Base-by-base conservation (phyloP, 2,329 filamentous ascomycete genomes). In the Exophiala dermatitidis region DNA sequence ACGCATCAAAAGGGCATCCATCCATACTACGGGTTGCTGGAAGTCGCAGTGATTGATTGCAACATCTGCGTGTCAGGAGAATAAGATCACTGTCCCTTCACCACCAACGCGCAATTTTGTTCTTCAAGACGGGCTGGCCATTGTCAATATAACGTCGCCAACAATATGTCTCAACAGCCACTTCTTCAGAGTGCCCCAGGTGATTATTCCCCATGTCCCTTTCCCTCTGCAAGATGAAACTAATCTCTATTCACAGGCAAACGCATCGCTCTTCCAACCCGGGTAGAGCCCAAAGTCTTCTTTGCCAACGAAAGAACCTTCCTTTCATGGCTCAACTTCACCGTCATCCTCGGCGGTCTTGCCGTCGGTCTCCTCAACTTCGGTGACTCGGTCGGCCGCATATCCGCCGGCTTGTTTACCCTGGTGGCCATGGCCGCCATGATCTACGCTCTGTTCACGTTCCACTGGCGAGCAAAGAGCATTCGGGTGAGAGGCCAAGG, bases 301-400 rank as follows among this genome's bases (percentile, higher is more conserved):
- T 98, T 98, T 79, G 93, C 93, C 74, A 98, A 98, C 79, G 93
- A 98, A 76, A 89, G 93, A 60, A 98, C 93, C 60, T 98, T 98
- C 71, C 84, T 98, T 67, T 95, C 90, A 73, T 98, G 93, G 93
- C 88, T 98, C 68, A 98, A 98, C 81, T 97, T 97, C 79, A 95
- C 90, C 71, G 90, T 98, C 68, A 91, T 98, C 72, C 86, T 98
- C 58, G 93, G 93, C 67, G 93, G 93, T 60, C 84, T 98, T 47
- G 91, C 93, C 62, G 88, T 98, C 64, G 93, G 93, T 64, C 90
- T 98, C 69, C 84, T 98, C 66, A 98, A 98, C 78, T 98, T 98
- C 66, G 93, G 93, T 68, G 93, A 98, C 73, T 84, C 84, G 60
- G 83, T 95, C 52, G 91, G 91, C 65, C 93, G 93, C 69, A 95